Conservation (phyloP, 768 basidiomycete genomes). For the Termitomyces sp. region DNA sequence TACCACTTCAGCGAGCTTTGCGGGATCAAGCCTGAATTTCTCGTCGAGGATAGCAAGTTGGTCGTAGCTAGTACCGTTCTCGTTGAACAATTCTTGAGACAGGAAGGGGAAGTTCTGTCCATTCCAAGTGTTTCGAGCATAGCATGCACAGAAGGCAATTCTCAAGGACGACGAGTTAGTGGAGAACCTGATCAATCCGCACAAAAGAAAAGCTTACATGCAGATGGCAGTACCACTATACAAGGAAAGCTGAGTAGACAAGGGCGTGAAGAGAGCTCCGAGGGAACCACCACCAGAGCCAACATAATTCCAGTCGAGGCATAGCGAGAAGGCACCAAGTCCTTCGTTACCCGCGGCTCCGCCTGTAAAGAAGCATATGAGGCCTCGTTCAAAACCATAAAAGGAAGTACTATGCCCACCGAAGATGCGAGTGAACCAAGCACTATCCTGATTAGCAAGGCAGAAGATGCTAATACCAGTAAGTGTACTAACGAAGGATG, state of each 20-base stretch:
- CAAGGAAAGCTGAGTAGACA: constrained; percentile 51
- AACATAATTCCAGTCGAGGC: constrained; percentile 63
- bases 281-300: constrained; percentile 44
- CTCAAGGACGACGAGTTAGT: constrained; percentile 19
- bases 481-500: constrained; percentile 33
- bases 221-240: constrained; percentile 50
- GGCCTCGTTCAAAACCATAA: neutral
- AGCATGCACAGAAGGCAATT: constrained; percentile 43
- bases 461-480: constrained; percentile 65
- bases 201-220: constrained; percentile 35
- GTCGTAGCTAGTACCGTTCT: constrained; percentile 47
- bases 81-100: constrained; percentile 48
- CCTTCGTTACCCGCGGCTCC: constrained; percentile 65
- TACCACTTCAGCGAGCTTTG: constrained; percentile 37
- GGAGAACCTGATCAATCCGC: neutral
- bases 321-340: constrained; percentile 56
- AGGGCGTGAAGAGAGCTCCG: constrained; percentile 49
- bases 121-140: constrained; percentile 52
- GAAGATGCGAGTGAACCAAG: constrained; percentile 34
- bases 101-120: constrained; percentile 61
- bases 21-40: constrained; percentile 46
- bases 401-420: constrained; percentile 4
- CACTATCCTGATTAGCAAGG: constrained; percentile 37
- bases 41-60: constrained; percentile 53
- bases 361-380: constrained; percentile 21